Percentiles rank a stretch among this genome's conserved stretches.
phyloP scores from a whole-genome alignment of 495 filamentous ascomycete species.

The Chaetomium fimeti region DNA sequence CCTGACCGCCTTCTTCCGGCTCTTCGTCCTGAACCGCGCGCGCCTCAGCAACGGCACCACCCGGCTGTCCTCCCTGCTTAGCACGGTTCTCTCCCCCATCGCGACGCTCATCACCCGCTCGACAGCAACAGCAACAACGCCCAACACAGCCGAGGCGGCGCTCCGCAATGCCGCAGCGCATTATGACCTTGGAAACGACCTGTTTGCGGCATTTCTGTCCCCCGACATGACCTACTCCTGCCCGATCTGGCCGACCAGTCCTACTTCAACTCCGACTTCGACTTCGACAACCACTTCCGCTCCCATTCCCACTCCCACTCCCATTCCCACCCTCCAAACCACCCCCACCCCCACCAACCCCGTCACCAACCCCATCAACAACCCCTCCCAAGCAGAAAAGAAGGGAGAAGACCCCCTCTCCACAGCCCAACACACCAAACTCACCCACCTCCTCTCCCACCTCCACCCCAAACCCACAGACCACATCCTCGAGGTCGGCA shows the following conservation, averaged over 20 bases:
- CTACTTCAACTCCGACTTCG: too few relatives aligned
- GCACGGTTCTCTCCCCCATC: neutral
- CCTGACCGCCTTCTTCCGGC: slow-evolving; percentile 63
- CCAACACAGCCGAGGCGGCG: slow-evolving; percentile 64
- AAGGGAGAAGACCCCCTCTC: neutral
- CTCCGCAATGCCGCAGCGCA: slow-evolving; percentile 66
- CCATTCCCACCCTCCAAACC: too few relatives aligned
- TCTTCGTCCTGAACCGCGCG: slow-evolving; percentile 63
- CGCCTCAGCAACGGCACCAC: slow-evolving; percentile 49
- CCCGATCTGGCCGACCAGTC: slow-evolving; percentile 56
- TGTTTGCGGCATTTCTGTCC: slow-evolving; percentile 71
- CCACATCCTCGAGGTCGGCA: slow-evolving; percentile 68
- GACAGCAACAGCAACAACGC: slow-evolving; percentile 32
- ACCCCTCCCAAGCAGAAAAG: too few relatives aligned
- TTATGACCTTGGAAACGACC: slow-evolving; percentile 72
- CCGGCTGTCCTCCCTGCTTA: slow-evolving; percentile 3
- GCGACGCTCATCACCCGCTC: neutral
- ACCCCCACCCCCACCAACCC: neutral
- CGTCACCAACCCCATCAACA: neutral
- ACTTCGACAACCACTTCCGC: too few relatives aligned
- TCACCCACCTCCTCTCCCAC: slow-evolving; percentile 59
- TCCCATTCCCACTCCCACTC: too few relatives aligned
- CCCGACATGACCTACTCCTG: slow-evolving; percentile 76
- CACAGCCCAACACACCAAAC: slow-evolving; percentile 33
- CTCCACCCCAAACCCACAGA: slow-evolving; percentile 60